Base-by-base conservation (phyloP, 345 rosid genomes). In the Cardiospermum halicacabum region DNA sequence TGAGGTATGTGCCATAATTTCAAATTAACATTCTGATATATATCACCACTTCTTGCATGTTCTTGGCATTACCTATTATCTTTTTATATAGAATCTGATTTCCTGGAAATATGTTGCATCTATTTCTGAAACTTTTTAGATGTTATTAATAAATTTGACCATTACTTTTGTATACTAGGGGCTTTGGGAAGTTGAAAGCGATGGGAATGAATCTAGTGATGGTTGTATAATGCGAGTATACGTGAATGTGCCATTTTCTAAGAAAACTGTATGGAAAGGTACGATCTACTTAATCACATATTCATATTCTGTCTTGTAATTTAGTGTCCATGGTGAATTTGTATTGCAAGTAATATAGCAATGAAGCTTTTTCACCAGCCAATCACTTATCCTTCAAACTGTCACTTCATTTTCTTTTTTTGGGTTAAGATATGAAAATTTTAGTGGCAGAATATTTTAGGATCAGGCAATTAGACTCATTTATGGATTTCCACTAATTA, bases 251-350 rank as follows among this genome's bases (percentile, higher is more conserved):
- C 92, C 87, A 64, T 94, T 91, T 84, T 72, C 75, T 65, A 94
- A 87, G 81, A 91, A 69, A 80, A 91, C 97, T 53, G 79, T 94
- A 68, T 94, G 93, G 84, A 94, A 81, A 91, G 96, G 99, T 94
- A 67, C 68, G 84, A 39, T 57, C 56, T 49, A 11, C 49, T 42
- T 2, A 36, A 28, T 56, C 61, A 8, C 31, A 22, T 31, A 45
- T 7, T 45, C 0, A 2, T 26, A 37, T n/a, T 39, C 37, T 58
- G 16, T 16, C 11, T 47, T 45, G n/a, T 47, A 19, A 47, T 8
- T 60, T 60, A 24, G n/a, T n/a, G n/a, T n/a, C n/a, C n/a, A n/a
- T n/a, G 26, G 53, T n/a, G 11, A n/a, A 60, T n/a, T 60, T 22
- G 27, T 2, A 2, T 43, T 60, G 64, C 10, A 26, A 42, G 18